Conservation (phyloP, 2,329 filamentous ascomycete species). For the Calonectria pseudoturangicola region DNA sequence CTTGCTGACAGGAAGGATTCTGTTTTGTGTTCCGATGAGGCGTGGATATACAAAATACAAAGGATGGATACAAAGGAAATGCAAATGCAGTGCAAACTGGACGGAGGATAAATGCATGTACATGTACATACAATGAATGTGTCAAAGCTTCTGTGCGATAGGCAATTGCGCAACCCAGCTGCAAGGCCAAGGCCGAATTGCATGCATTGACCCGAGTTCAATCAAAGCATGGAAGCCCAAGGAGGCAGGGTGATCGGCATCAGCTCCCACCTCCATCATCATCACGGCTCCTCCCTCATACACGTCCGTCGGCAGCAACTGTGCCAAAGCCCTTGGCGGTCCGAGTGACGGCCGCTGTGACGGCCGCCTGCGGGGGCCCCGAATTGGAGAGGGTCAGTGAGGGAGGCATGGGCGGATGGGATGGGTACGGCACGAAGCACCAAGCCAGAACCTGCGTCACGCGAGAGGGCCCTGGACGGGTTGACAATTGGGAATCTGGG, state of each 20-base stretch:
- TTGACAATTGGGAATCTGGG: not conserved
- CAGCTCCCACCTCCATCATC: conserved; percentile 23
- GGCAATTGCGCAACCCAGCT: not conserved
- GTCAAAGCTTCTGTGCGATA: conserved; percentile 2
- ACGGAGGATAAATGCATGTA: too few species aligned
- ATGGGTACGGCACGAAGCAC: not conserved
- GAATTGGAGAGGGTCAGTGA: conserved; percentile 6
- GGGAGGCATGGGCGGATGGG: conserved; percentile 6
- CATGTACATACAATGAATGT: not conserved
- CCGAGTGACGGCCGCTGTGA: conserved; percentile 15
- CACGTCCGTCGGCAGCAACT: not conserved
- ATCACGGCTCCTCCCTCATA: conserved; percentile 2
- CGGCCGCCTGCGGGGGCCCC: conserved; percentile 7
- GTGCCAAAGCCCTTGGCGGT: conserved; percentile 1
- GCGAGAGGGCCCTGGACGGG: not conserved
- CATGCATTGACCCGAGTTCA: conserved; percentile 9
- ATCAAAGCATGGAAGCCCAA: conserved; percentile 10
- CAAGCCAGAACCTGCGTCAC: conserved; percentile 13
- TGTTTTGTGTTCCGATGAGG: not conserved
- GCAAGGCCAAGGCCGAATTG: conserved; percentile 8
- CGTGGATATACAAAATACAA: not conserved
- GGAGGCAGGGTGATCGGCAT: conserved; percentile 10
- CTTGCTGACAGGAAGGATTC: conserved; percentile 4
- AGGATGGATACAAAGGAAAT: not conserved
- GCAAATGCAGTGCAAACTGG: not conserved